These are phyloP conservation scores for Saccharomycopsis capsularis DNA, from an alignment of 805 yeast species.

Conservation along the genomic window DNA sequence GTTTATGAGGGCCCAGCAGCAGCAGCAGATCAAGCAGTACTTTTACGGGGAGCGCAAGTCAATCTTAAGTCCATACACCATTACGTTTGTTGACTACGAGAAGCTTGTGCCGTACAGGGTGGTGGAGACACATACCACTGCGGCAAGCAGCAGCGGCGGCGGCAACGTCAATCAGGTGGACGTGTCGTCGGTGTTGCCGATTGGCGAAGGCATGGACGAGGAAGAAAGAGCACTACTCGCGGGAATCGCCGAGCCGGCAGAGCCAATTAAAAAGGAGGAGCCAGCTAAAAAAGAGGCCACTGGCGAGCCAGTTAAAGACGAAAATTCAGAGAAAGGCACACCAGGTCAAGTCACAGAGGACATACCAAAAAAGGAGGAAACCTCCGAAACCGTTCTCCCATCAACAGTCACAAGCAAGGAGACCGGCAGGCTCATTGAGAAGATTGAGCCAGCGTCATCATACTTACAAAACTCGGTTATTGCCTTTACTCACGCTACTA, in stretches of 20 bases:
- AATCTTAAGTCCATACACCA: constrained; percentile 77
- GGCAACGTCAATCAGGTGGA: constrained; percentile 1
- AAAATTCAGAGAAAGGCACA: neutral
- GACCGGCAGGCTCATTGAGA: constrained; percentile 22
- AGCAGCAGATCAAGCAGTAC: constrained; percentile 73
- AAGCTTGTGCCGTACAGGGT: constrained; percentile 62
- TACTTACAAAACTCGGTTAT: constrained; percentile 70
- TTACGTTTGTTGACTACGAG: constrained; percentile 54
- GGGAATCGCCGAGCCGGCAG: constrained; percentile 21
- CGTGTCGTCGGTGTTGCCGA: constrained; percentile 29
- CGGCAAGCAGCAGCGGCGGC: neutral
- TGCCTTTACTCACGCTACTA: constrained; percentile 51
- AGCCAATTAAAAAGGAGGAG: constrained; percentile 27
- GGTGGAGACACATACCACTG: constrained; percentile 27
- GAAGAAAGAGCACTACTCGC: constrained; percentile 10
- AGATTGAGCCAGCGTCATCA: constrained; percentile 41
- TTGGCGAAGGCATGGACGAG: constrained; percentile 24
- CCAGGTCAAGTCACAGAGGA: neutral
- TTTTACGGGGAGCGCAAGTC: constrained; percentile 71
- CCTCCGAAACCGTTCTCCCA: neutral
- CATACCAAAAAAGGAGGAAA: neutral
- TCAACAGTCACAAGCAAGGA: neutral
- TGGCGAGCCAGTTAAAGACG: constrained; percentile 28
- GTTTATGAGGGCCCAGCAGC: constrained; percentile 64
- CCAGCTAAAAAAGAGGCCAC: constrained; percentile 28